These are phyloP conservation scores for Coemansia aciculifera DNA, from an alignment of 192 early-diverging fungal genomes.

Conservation along the genomic window DNA sequence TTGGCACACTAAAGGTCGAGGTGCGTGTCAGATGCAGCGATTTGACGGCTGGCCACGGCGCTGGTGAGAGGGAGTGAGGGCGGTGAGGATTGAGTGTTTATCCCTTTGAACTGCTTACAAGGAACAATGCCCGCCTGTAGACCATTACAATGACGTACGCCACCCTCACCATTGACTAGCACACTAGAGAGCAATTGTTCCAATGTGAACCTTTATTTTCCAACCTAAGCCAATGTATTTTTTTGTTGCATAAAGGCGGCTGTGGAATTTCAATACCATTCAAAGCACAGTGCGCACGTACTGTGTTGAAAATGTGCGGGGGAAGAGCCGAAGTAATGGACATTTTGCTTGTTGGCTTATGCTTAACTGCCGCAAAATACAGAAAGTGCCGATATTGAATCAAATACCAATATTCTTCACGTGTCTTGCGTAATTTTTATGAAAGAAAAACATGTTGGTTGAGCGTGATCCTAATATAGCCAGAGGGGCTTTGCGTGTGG, in stretches of 20 bases:
- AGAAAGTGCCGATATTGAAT: background rate
- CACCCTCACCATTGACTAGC: background rate
- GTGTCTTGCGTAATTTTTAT: background rate
- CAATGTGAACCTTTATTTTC: constrained; percentile 4
- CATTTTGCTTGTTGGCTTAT: constrained; percentile 6
- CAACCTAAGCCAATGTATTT: background rate
- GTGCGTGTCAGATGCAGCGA: background rate
- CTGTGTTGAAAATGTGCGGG: background rate
- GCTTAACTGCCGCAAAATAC: background rate
- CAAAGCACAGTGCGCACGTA: background rate
- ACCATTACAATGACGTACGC: background rate
- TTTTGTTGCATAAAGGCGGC: background rate
- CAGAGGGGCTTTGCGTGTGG: background rate
- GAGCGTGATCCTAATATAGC: background rate
- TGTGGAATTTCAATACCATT: background rate
- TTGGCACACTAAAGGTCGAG: background rate
- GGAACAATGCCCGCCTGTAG: constrained; percentile 2
- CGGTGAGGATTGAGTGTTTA: background rate
- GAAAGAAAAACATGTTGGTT: background rate
- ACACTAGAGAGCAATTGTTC: background rate
- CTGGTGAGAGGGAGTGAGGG: background rate
- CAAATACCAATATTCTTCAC: background rate
- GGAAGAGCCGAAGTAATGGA: constrained; percentile 8
- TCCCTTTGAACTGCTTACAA: background rate
- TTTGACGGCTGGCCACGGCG: background rate